Base-by-base conservation (phyloP, 78 protist genomes). In the Diacronema lutheri region DNA sequence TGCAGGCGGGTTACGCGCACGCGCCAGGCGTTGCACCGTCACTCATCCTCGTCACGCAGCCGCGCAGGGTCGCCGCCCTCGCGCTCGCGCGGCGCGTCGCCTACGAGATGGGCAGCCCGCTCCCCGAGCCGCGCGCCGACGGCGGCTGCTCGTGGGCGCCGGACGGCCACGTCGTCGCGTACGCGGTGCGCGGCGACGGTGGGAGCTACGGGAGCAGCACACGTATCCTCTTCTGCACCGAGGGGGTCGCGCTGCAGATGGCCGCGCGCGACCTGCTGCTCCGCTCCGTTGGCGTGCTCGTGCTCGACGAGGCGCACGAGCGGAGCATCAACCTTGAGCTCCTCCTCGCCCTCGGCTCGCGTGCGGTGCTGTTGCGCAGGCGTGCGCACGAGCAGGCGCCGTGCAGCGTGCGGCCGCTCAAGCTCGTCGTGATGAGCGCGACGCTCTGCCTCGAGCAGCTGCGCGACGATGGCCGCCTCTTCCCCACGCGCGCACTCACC, bases 61-160 rank as follows among this genome's bases (percentile, higher is more conserved):
- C 99, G 3, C 89, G 99, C 14, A 90, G 99, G 2, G 99, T 99
- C 9, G 99, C 99, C 7, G 99, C 99, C 19, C 69, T 95, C 19
- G 76, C 91, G 31, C 90, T 96, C 65, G 94, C 98, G 14, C 50
- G 40, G 81, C 91, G 99, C 23, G 99, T 99, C 0, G 97, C 98
- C 0, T 60, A 90, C 14, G 99, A 99, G 81, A 44, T 98, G 50
- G 50, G 50, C 13, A 90, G 65, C 44, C 85, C 10, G 41, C 66
- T 2, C 37, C 79, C 69, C n/a, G n/a, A n/a, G n/a, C n/a, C n/a
- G n/a, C n/a, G n/a, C n/a, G n/a, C n/a, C n/a, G n/a, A n/a, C n/a
- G n/a, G n/a, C n/a, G n/a, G n/a, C n/a, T n/a, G n/a, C n/a, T n/a
- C n/a, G n/a, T n/a, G n/a, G n/a, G n/a, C n/a, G n/a, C n/a, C n/a